Base-by-base conservation (phyloP, 2,329 filamentous ascomycete genomes). In the Didymella exigua region DNA sequence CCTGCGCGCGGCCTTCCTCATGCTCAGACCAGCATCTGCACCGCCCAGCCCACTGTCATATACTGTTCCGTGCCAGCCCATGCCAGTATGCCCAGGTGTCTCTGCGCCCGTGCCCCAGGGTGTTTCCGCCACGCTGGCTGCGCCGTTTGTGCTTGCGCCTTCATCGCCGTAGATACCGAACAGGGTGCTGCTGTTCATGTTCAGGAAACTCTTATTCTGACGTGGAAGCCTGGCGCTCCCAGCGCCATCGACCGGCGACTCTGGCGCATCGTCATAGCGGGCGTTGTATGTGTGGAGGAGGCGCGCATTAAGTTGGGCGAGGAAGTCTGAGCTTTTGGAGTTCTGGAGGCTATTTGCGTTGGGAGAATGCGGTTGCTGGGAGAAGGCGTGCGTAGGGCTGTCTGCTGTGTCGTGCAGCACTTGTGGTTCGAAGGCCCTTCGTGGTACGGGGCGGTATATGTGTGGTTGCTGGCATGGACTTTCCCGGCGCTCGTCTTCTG, bases 131-230 rank as follows among this genome's bases (percentile, higher is more conserved):
- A 87, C 86, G 61, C 86, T 85, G 36, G 58, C 44, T 18, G 67
- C 67, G 16, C 61, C 65, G 11, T 64, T 56, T 9, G 66, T 66
- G 47, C 59, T 63, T 11, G 55, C 56, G 36, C 62, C 65, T n/a
- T 66, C 64, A 48, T 71, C 72, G 42, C 72, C 87, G 79, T 96
- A 99, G 68, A 99, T 99, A 49, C 95, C 93, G 64, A 89, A 90
- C 5, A 99, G 84, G 0, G 95, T 96, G 2, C 91, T 93, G 9
- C 90, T 88, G 4, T 91, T 96, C 56, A 99, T 82, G 72, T 97
- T 96, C 69, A 92, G 80, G 53, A 91, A 84, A 9, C 91, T 96
- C 61, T 89, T 86, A 21, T 88, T 89, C 54, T 90, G 86, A 69
- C 37, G 79, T 46, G 82, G 74, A 34, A 54, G 51, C 59, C 66